Conservation (phyloP, 345 rosid genomes). For the Schrenkiella parvula region DNA sequence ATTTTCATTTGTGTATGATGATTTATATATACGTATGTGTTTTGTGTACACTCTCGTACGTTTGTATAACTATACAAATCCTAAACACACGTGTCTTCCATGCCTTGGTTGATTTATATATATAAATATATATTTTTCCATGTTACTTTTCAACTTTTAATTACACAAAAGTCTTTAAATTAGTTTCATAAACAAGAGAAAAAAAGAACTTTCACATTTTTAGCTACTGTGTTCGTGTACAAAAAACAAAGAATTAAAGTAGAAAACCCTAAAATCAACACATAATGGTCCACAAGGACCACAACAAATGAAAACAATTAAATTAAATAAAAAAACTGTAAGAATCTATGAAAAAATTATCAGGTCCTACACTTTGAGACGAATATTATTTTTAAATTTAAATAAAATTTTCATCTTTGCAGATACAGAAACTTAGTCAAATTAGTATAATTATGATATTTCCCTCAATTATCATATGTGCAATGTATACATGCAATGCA, state of each 20-base stretch:
- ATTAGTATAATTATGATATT: not conserved
- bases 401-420: not conserved
- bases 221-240: constrained; percentile 10
- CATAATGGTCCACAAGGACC: constrained; percentile 22
- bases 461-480: constrained; percentile 1
- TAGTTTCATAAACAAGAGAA: not conserved
- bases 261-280: constrained; percentile 26
- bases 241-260: constrained; percentile 11
- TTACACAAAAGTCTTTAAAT: not conserved
- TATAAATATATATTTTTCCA: not conserved
- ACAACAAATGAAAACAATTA: not conserved
- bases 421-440: not conserved
- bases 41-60: not conserved
- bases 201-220: not conserved
- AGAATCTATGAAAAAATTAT: constrained; percentile 7
- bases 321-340: not conserved
- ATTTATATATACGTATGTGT: not conserved
- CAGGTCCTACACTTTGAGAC: not conserved
- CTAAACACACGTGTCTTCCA: not conserved
- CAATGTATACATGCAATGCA: constrained; percentile 5
- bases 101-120: too few relatives aligned
- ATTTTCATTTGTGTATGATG: not conserved
- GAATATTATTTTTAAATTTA: not conserved
- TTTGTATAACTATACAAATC: not conserved
- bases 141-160: not conserved